phyloP scores from a whole-genome alignment of 805 yeast genomes.

The Sugiyamaella floridensis region DNA sequence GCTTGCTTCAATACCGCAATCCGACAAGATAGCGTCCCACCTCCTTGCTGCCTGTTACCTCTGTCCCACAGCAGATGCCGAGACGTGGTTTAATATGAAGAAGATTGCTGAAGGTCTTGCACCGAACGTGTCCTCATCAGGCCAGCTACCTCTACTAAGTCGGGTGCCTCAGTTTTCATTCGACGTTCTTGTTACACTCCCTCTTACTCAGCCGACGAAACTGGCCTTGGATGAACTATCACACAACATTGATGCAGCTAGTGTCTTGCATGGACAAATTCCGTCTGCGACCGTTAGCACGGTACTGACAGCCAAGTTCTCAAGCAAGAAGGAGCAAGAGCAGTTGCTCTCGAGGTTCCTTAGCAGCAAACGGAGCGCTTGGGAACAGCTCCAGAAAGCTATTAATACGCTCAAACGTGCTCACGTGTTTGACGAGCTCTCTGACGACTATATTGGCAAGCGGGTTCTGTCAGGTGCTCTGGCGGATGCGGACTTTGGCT shows the following conservation, averaged over 20 bases:
- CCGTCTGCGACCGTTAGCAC: background rate
- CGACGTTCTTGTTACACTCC: background rate
- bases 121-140: background rate
- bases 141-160: too few species aligned
- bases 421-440: constrained; percentile 7
- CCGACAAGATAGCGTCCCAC: constrained; percentile 1
- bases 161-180: background rate
- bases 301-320: background rate
- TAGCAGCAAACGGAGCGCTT: constrained; percentile 12
- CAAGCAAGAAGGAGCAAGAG: constrained; percentile 1
- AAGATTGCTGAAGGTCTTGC: constrained; percentile 9
- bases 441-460: constrained; percentile 9
- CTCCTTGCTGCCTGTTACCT: constrained; percentile 20
- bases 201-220: background rate
- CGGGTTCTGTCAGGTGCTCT: constrained; percentile 18
- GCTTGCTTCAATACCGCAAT: constrained; percentile 12
- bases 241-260: background rate
- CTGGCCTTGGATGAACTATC: background rate
- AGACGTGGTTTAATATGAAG: constrained; percentile 5
- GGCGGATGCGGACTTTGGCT: constrained; percentile 21
- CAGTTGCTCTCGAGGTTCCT: background rate
- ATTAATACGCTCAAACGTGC: background rate
- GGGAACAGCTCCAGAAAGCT: constrained; percentile 8
- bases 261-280: background rate
- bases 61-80: constrained; percentile 1